Conservation (phyloP, 192 early-diverging fungal species). For the Diversispora epigaea region DNA sequence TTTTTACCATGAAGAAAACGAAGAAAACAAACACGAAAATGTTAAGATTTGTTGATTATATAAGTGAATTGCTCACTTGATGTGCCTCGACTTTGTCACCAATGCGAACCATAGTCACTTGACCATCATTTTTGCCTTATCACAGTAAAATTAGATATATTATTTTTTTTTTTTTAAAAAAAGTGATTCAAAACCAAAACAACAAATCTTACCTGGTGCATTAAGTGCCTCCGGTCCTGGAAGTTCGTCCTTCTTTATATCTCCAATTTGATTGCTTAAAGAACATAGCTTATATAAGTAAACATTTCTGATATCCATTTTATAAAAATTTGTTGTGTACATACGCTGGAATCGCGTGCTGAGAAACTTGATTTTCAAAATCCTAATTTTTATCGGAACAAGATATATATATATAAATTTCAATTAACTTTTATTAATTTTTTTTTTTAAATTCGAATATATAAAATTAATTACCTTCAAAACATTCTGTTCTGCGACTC, state of each 20-base stretch:
- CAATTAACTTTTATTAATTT: too few species aligned
- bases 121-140: slow-evolving; percentile 72
- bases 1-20: background rate
- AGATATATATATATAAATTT: background rate
- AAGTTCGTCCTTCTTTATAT: slow-evolving; percentile 78
- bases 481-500: slow-evolving; percentile 55
- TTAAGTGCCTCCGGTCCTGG: slow-evolving; percentile 74
- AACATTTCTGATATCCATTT: background rate
- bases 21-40: background rate
- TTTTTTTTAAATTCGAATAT: background rate
- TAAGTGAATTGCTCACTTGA: slow-evolving; percentile 46
- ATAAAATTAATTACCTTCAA: slow-evolving; percentile 35
- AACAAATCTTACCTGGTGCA: slow-evolving; percentile 57
- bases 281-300: background rate
- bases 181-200: background rate
- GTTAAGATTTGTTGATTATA: background rate
- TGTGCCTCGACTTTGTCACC: slow-evolving; percentile 79
- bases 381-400: slow-evolving; percentile 30
- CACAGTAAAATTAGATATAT: too few species aligned
- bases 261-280: slow-evolving; percentile 75
- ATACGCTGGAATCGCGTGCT: slow-evolving; percentile 61
- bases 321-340: slow-evolving; percentile 11
- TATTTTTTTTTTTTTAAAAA: background rate
- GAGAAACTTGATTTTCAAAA: slow-evolving; percentile 58
- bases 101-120: slow-evolving; percentile 85